Evolutionary conservation across 495 filamentous ascomycete species (phyloP), one percentile per base, ranked within the genome.

Genomic region (Mycothermus thermophilus): DNA sequence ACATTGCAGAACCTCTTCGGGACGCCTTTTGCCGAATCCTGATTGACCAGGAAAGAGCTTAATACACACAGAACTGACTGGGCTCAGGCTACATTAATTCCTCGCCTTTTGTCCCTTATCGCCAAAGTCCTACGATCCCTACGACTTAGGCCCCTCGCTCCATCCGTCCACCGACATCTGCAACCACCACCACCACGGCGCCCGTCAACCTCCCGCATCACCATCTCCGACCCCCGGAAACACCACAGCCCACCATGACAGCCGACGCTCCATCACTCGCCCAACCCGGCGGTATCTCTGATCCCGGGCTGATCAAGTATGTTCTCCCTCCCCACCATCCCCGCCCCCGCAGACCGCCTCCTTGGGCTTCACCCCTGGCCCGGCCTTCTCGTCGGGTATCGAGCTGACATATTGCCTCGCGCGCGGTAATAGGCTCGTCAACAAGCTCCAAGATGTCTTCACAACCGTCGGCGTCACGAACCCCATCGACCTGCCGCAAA

Each of bases 371-470:
- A 47, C 54, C 47, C 41, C 37, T 34, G 37, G 38, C 32, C 40
- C 38, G 37, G 38, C 40, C 40, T 37, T 29, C 27, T 39, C 44
- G 32, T n/a, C n/a, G n/a, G n/a, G n/a, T n/a, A n/a, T n/a, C n/a
- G n/a, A n/a, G n/a, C n/a, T n/a, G n/a, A n/a, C n/a, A n/a, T n/a
- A n/a, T n/a, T n/a, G n/a, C n/a, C n/a, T n/a, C n/a, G n/a, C n/a
- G n/a, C n/a, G n/a, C n/a, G n/a, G n/a, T n/a, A n/a, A n/a, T 57
- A 95, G 90, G 48, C 77, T 96, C 43, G 90, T 99, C 50, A 99
- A 99, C 69, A 94, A 93, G 66, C 76, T 99, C 18, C 90, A 99
- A 55, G 90, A 99, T 86, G 92, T 96, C 41, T 99, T 99, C 56
- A 77, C 90, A 28, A 96, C 90, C 24, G 92, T 99, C 42, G 92